These are phyloP conservation scores for Arachis hypogaea DNA, from an alignment of 306 rosid genomes.

Conservation along the genomic window DNA sequence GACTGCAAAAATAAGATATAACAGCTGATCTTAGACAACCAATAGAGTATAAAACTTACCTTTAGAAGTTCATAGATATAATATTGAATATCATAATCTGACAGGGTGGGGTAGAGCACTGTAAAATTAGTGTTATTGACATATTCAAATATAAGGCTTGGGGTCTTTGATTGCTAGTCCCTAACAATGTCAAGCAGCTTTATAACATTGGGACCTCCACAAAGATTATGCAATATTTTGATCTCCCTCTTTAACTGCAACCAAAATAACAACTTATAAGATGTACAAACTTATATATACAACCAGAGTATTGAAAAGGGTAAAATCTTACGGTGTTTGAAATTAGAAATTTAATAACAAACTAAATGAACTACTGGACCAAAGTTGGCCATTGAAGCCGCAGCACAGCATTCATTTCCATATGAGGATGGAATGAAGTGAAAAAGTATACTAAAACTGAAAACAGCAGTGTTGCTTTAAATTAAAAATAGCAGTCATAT, in stretches of 20 bases:
- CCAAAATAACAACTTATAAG: too few relatives aligned
- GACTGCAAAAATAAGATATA: neutral
- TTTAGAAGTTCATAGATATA: constrained; percentile 75
- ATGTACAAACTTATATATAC: constrained; percentile 50
- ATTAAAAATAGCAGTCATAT: too few relatives aligned
- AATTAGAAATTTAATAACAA: neutral
- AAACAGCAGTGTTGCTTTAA: neutral
- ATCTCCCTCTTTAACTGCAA: too few relatives aligned
- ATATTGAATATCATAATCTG: constrained; percentile 71
- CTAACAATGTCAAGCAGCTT: too few relatives aligned
- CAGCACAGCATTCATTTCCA: neutral
- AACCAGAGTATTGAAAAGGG: neutral
- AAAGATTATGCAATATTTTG: too few relatives aligned
- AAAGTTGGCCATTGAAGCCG: neutral
- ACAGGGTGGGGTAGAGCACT: constrained; percentile 74
- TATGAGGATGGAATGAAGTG: neutral
- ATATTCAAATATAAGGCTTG: constrained; percentile 67
- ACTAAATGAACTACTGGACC: constrained; percentile 4
- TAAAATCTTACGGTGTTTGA: neutral
- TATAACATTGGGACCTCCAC: too few relatives aligned
- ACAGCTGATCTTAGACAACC: neutral
- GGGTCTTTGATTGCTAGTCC: constrained; percentile 85
- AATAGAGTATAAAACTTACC: constrained; percentile 48
- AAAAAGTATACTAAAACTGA: neutral
- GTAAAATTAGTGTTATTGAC: constrained; percentile 80